Evolutionary conservation across 176 grass and related monocot species (phyloP).

Genomic region (Cenchrus purpureus): DNA sequence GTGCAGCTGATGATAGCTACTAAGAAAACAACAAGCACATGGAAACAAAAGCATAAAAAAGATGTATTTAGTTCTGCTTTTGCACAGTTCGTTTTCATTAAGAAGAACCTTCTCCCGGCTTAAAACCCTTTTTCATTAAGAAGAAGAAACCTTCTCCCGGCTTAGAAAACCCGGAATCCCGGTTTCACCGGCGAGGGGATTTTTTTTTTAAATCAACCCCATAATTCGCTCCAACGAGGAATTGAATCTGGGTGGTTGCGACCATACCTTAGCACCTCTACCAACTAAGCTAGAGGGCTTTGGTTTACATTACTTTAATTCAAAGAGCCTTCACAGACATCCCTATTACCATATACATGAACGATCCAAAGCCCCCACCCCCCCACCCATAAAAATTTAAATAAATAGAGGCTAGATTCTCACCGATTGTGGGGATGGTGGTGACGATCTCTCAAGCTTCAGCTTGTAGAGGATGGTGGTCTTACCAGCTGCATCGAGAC

Average conservation of each 20-base stretch:
- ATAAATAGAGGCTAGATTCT: conserved; percentile 2
- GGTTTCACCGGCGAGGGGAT: too few species aligned
- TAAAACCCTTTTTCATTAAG: too few species aligned
- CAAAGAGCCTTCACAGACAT: neutral
- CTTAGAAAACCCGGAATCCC: too few species aligned
- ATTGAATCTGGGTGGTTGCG: too few species aligned
- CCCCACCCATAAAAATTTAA: neutral
- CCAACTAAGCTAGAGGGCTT: too few species aligned
- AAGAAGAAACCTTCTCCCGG: too few species aligned
- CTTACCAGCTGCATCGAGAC: conserved; percentile 86
- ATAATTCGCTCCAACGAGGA: too few species aligned
- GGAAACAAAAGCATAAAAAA: neutral
- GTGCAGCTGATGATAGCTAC: neutral
- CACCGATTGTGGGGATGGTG: conserved; percentile 81
- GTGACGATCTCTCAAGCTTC: conserved; percentile 86
- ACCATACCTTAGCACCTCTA: too few species aligned
- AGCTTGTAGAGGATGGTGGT: conserved; percentile 89
- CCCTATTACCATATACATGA: neutral
- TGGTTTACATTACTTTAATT: neutral
- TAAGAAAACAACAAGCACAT: neutral
- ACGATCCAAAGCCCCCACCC: neutral
- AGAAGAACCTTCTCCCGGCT: too few species aligned
- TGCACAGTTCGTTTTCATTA: too few species aligned
- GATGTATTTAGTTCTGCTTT: neutral
- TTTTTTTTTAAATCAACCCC: too few species aligned